A percentile compares a stretch with the other conserved stretches of the same genome.
phyloP scores from a whole-genome alignment of 2,329 filamentous ascomycete genomes.

The Pseudocercospora vitis region DNA sequence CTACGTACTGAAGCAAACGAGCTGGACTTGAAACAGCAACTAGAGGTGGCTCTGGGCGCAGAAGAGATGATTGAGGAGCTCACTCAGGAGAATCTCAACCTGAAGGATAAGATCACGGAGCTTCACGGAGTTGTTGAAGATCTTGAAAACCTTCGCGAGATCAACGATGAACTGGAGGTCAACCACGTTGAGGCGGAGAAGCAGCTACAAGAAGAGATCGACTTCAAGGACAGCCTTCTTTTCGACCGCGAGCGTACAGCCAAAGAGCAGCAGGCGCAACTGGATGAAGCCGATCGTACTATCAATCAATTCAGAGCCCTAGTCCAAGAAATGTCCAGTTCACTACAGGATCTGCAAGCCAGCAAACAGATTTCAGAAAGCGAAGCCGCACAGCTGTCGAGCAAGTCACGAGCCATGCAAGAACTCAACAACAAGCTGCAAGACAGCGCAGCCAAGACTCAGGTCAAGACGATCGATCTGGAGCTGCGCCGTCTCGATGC shows the following conservation, averaged over 20 bases:
- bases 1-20: conserved; percentile 70
- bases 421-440: conserved; percentile 95
- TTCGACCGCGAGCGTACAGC: conserved; percentile 75
- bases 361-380: conserved; percentile 90
- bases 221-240: conserved; percentile 81
- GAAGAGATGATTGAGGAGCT: conserved; percentile 95
- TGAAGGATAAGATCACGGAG: conserved; percentile 80
- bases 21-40: conserved; percentile 83
- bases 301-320: conserved; percentile 85
- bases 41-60: conserved; percentile 82
- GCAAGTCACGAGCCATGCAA: conserved; percentile 89
- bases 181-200: conserved; percentile 93
- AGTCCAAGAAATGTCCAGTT: conserved; percentile 78
- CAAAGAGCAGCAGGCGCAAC: conserved; percentile 71
- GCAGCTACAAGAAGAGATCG: conserved; percentile 89
- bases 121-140: conserved; percentile 80
- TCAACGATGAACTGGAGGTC: conserved; percentile 90
- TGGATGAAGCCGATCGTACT: conserved; percentile 89
- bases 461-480: conserved; percentile 90
- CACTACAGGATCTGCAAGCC: conserved; percentile 87
- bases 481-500: conserved; percentile 84
- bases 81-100: conserved; percentile 79
- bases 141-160: conserved; percentile 82
- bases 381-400: conserved; percentile 86
- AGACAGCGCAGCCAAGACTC: conserved; percentile 83